A percentile compares a stretch with the other conserved stretches of the same genome.
Evolutionary conservation across 495 filamentous ascomycete species (phyloP).

Genomic region (Trichocladium uniseriatum): DNA sequence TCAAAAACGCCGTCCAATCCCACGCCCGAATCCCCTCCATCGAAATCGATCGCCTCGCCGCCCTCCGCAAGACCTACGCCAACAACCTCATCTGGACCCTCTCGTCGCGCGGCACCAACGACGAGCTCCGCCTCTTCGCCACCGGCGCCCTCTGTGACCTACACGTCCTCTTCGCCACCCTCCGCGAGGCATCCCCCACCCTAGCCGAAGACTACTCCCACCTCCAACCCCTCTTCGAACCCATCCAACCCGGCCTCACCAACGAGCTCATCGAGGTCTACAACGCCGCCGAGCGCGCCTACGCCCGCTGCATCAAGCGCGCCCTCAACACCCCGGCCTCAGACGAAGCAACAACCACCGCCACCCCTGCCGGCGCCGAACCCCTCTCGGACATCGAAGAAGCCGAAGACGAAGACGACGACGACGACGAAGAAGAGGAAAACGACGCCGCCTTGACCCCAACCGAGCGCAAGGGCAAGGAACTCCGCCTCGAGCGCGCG

Average conservation of each 20-base stretch:
- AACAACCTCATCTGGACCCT: conserved; percentile 57
- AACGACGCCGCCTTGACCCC: conserved; percentile 43
- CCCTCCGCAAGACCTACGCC: conserved; percentile 48
- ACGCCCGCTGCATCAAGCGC: conserved; percentile 58
- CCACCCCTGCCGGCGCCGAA: conserved; percentile 52
- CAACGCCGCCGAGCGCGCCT: conserved; percentile 59
- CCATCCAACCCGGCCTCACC: conserved; percentile 46
- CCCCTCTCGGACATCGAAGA: conserved; percentile 36
- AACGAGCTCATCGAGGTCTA: conserved; percentile 67
- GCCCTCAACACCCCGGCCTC: conserved; percentile 55
- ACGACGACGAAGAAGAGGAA: conserved; percentile 47
- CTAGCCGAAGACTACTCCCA: conserved; percentile 37
- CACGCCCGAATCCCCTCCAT: conserved; percentile 36
- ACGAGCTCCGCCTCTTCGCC: conserved; percentile 67
- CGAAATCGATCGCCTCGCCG: conserved; percentile 49
- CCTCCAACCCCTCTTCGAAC: conserved; percentile 53
- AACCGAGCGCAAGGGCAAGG: conserved; percentile 46
- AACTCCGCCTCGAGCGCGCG: conserved; percentile 66
- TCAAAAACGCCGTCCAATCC: conserved; percentile 33
- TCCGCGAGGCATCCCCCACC: conserved; percentile 38
- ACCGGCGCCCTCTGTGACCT: conserved; percentile 69
- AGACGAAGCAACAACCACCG: conserved; percentile 53
- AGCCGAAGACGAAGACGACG: conserved; percentile 48
- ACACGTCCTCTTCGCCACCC: conserved; percentile 65
- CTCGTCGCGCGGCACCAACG: conserved; percentile 51